Evolutionary conservation across 768 basidiomycete genomes (phyloP).

Genomic region (Russula emetica): DNA sequence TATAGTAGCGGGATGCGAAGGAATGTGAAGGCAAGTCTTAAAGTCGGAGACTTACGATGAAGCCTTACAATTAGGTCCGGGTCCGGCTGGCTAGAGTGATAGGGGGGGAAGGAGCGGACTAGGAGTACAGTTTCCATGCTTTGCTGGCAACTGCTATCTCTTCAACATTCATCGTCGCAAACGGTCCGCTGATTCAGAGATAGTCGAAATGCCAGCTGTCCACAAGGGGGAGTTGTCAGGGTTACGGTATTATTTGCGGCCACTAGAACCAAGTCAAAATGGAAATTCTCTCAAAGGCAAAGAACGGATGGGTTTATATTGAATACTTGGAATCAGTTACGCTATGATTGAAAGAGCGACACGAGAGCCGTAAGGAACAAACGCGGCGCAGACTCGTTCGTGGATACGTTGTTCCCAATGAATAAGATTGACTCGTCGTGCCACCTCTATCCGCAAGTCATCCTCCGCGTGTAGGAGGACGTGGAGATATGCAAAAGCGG

Average conservation of each 20-base stretch:
- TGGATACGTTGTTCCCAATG: conserved; percentile 75
- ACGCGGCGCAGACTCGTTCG: conserved; percentile 51
- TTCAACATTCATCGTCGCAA: not conserved
- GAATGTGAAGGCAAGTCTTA: not conserved
- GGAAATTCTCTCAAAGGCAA: not conserved
- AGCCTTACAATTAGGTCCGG: conserved; percentile 2
- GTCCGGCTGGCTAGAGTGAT: not conserved
- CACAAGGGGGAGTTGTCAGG: not conserved
- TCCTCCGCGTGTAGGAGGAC: conserved; percentile 48
- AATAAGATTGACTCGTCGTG: conserved; percentile 69
- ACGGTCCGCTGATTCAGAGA: not conserved
- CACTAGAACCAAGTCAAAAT: not conserved
- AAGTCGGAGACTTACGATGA: not conserved
- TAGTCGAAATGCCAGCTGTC: not conserved
- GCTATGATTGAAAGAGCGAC: not conserved
- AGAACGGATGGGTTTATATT: conserved; percentile 1
- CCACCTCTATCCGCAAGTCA: conserved; percentile 57
- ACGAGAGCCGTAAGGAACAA: conserved; percentile 9
- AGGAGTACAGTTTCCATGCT: not conserved
- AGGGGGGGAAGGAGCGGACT: not conserved
- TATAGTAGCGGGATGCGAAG: not conserved
- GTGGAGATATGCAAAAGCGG: conserved; percentile 79
- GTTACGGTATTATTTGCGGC: not conserved
- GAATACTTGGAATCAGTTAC: conserved; percentile 5
- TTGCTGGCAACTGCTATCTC: not conserved